A percentile compares a stretch with the other conserved stretches of the same genome.
These are phyloP conservation scores for Pseudopyrenochaeta lycopersici DNA, from an alignment of 2,329 filamentous ascomycete genomes.

Conservation along the genomic window DNA sequence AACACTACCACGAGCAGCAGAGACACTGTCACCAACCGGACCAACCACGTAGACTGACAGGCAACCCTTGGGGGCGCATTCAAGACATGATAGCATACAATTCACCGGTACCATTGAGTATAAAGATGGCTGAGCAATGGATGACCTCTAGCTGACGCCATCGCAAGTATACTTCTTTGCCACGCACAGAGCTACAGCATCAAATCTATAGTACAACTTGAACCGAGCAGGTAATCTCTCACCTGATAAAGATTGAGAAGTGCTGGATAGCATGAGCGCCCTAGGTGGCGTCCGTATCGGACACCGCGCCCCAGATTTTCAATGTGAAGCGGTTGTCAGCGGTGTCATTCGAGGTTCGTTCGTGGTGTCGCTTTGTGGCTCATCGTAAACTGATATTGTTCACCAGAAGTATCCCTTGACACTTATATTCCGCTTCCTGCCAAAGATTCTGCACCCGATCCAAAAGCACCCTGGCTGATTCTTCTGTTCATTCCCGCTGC, in stretches of 20 bases:
- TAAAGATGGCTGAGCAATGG: neutral
- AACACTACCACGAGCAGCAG: constrained; percentile 12
- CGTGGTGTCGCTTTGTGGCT: neutral
- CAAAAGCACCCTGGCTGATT: constrained; percentile 34
- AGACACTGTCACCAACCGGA: constrained; percentile 4
- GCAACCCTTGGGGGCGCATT: no score
- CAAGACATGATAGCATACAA: constrained; percentile 7
- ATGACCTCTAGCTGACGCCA: no score
- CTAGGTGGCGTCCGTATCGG: constrained; percentile 37
- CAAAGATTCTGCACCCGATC: constrained; percentile 5
- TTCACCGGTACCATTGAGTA: neutral
- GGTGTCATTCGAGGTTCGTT: constrained; percentile 31
- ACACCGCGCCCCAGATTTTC: constrained; percentile 36
- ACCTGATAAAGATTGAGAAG: no score
- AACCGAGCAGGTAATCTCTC: neutral
- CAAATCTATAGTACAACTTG: constrained; percentile 7
- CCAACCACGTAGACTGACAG: no score
- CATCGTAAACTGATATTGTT: constrained; percentile 6
- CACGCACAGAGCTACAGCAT: neutral
- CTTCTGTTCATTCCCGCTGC: constrained; percentile 43
- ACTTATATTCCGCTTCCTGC: constrained; percentile 30
- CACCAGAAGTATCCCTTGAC: constrained; percentile 31
- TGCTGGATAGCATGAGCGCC: constrained; percentile 22
- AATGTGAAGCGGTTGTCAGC: constrained; percentile 36
- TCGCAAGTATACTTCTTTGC: neutral